Evolutionary conservation across 495 filamentous ascomycete species (phyloP), one percentile per base, ranked within the genome.

Genomic region (Cercophora newfieldiana): DNA sequence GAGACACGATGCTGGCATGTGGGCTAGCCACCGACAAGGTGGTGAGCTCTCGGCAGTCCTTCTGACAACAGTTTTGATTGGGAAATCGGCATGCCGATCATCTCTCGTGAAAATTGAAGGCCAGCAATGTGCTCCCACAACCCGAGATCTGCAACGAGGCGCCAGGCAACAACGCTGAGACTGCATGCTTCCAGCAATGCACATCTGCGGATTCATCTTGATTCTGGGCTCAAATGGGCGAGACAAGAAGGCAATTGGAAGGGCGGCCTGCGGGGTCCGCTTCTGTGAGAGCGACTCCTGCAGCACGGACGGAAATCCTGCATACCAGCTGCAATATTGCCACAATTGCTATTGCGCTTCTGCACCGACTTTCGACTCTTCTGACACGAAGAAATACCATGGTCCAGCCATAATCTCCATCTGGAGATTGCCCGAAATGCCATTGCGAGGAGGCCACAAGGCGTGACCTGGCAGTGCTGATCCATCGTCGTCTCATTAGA

Each of bases 181-280:
- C 50, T 7, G 25, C 25, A 55, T 55, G 51, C 51, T 24, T 28
- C 22, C 12, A 28, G 22, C 22, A 55, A 21, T 28, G 55, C 51
- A 24, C 55, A 19, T 58, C 55, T 58, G 55, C 55, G 24, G 55
- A 58, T 21, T 26, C 55, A 21, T 33, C 55, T 33, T 58, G 55
- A 58, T 58, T 58, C n/a, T 58, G 26, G 21, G 22, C 51, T 1
- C 19, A 55, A 22, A 14, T 44, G 37, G 37, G 37, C 37, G 18
- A 16, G 37, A 14, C 10, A 2, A 8, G 12, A 44, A 44, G 37
- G 2, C 12, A 5, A 44, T 44, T 44, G 37, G 37, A 16, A 44
- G 4, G 18, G 10, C 3, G 18, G 37, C 4, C 37, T 4, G 37
- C 10, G 37, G 37, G 4, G 4, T n/a, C 37, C 37, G 37, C 37